These are phyloP conservation scores for Termitomyces sp. DNA, from an alignment of 768 basidiomycete species.

Conservation along the genomic window DNA sequence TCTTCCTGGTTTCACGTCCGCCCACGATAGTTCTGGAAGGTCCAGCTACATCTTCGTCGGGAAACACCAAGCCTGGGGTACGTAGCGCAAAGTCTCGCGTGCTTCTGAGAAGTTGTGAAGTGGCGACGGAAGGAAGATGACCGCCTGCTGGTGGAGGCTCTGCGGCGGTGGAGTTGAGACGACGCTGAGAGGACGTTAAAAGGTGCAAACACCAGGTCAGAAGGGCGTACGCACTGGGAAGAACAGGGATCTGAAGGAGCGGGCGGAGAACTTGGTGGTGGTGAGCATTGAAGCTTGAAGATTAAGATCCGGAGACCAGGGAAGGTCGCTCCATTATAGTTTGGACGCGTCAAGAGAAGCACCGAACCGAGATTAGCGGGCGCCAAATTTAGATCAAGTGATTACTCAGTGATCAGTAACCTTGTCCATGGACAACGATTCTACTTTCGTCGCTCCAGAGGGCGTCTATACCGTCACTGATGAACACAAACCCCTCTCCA, in stretches of 20 bases:
- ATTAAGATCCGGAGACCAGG: conserved; percentile 41
- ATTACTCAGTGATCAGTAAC: too few relatives aligned
- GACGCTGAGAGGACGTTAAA: conserved; percentile 19
- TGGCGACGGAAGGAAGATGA: conserved; percentile 68
- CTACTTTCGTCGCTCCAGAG: conserved; percentile 85
- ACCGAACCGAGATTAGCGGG: background rate
- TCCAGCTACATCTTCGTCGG: conserved; percentile 50
- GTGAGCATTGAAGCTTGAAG: conserved; percentile 33
- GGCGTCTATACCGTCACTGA: conserved; percentile 88
- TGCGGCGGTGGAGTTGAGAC: conserved; percentile 50
- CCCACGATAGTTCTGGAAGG: conserved; percentile 49
- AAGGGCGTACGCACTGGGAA: conserved; percentile 14
- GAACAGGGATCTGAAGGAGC: conserved; percentile 18
- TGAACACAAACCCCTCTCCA: conserved; percentile 67
- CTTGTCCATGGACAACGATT: conserved; percentile 69
- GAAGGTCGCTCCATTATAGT: conserved; percentile 15
- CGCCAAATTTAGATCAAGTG: conserved; percentile 4
- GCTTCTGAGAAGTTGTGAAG: conserved; percentile 57
- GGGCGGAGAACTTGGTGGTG: conserved; percentile 27
- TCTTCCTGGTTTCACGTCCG: conserved; percentile 86
- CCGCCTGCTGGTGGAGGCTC: conserved; percentile 80
- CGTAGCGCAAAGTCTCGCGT: conserved; percentile 71
- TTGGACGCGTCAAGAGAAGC: conserved; percentile 13
- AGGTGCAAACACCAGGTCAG: background rate
- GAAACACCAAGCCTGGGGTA: conserved; percentile 71